Base-by-base conservation (phyloP, 2,329 filamentous ascomycete species). In the Hymenoscyphus linearis region DNA sequence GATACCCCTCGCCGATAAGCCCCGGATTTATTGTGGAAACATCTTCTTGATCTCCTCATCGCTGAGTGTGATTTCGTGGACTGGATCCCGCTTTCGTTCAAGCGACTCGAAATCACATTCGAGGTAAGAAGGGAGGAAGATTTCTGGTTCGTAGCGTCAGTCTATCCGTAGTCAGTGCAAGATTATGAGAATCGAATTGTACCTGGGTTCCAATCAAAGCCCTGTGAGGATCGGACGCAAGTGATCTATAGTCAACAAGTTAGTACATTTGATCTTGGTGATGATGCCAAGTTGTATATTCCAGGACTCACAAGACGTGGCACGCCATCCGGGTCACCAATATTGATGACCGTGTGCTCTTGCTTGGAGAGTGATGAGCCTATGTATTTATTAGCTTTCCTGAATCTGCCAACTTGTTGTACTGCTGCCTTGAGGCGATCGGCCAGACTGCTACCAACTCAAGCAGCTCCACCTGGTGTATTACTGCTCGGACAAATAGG, bases 151-250 rank as follows among this genome's bases (percentile, higher is more conserved):
- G 16, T 18, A 26, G 50, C 55, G 53, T 44, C 36, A 50, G 44
- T 50, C 25, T 25, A 12, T 26, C 22, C 44, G 44, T 13, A 22
- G 22, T 7, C 7, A 50, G 13, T 22, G 44, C 22, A 50, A 5
- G 10, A 50, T 50, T 25, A 4, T 13, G 18, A 22, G 9, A 18
- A 50, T 1, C 22, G 13, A 52, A 31, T 25, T 76, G 59, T 77
- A 88, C 86, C 86, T 74, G 89, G 89, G 74, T 93, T 93, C 89
- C 89, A 93, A 64, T 87, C 85, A 71, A 91, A 93, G 61, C 89
- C 89, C 75, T 93, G 89, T 70, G 86, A 89, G 5, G 87, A 88
- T 64, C 89, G 87, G 57, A 93, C 84, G 73, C 91, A 93, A 25
- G 88, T 90, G 66, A 93, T 91, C 88, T 91, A 67, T 22, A 52